Percentiles rank a stretch among this genome's conserved stretches.
These are phyloP conservation scores for Infundibulicybe gibba DNA, from an alignment of 768 basidiomycete genomes.

Conservation along the genomic window DNA sequence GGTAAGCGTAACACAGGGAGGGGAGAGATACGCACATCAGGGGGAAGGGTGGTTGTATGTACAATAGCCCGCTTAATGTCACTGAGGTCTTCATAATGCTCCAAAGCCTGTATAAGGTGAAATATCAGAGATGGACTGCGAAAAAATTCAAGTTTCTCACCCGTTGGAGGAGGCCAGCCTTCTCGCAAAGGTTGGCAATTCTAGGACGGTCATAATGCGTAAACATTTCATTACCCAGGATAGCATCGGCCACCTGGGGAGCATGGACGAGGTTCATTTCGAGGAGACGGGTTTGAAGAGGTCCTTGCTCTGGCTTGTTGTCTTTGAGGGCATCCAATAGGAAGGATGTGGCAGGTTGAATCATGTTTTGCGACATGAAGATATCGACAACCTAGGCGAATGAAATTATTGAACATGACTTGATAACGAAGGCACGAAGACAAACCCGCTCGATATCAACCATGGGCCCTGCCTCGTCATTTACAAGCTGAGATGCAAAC, in stretches of 20 bases:
- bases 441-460: constrained; percentile 89
- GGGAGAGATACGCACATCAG: constrained; percentile 56
- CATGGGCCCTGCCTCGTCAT: constrained; percentile 89
- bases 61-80: constrained; percentile 99
- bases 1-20: constrained; percentile 1
- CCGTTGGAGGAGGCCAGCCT: constrained; percentile 92
- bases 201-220: constrained; percentile 93
- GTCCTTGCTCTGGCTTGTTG: constrained; percentile 95
- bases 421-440: constrained; percentile 4
- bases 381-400: constrained; percentile 82
- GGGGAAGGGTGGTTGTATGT: constrained; percentile 78
- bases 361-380: constrained; percentile 99
- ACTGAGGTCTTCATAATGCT: constrained; percentile 97
- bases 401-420: constrained; percentile 3
- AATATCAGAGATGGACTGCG: constrained; percentile 1
- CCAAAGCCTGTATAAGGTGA: constrained; percentile 68
- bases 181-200: constrained; percentile 97
- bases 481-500: constrained; percentile 92
- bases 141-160: constrained; percentile 40
- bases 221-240: constrained; percentile 99
- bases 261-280: constrained; percentile 99
- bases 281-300: constrained; percentile 90
- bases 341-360: constrained; percentile 98
- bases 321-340: constrained; percentile 96
- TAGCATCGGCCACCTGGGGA: constrained; percentile 98